Evolutionary conservation across 225 moss, liverwort and hornwort genomes (phyloP).

Genomic region (Neckera pumila): DNA sequence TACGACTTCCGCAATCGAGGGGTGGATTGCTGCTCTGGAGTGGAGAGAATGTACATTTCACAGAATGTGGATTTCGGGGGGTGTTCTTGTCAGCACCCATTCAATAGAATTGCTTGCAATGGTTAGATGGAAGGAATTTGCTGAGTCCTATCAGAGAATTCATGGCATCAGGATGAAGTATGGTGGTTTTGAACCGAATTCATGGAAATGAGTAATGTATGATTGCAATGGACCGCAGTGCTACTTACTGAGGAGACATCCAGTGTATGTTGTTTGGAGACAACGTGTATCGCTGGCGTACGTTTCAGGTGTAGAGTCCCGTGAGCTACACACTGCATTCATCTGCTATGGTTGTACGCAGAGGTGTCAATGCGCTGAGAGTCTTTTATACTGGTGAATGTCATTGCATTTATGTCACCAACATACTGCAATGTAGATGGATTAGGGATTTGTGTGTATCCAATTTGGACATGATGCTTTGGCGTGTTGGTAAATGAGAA

Average conservation of each 20-base stretch:
- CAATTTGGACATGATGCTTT: no score
- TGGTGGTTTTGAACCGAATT: not conserved
- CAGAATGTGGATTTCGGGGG: not conserved
- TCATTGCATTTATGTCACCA: not conserved
- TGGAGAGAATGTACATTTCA: not conserved
- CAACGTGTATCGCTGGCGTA: not conserved
- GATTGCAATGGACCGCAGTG: not conserved
- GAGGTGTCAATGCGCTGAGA: no score
- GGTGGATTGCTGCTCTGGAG: not conserved
- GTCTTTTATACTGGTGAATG: not conserved
- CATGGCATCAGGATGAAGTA: not conserved
- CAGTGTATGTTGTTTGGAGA: not conserved
- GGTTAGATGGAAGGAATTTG: not conserved
- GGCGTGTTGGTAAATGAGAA: no score
- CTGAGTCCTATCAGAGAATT: not conserved
- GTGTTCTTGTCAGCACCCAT: not conserved
- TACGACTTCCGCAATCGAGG: not conserved
- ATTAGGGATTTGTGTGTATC: not conserved
- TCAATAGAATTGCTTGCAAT: not conserved
- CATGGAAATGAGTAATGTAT: not conserved
- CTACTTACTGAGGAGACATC: not conserved
- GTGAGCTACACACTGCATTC: not conserved
- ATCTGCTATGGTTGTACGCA: no score
- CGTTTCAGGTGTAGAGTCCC: not conserved
- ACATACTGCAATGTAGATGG: not conserved